phyloP scores from a whole-genome alignment of 306 rosid species.

The Hippophae gyantsensis region DNA sequence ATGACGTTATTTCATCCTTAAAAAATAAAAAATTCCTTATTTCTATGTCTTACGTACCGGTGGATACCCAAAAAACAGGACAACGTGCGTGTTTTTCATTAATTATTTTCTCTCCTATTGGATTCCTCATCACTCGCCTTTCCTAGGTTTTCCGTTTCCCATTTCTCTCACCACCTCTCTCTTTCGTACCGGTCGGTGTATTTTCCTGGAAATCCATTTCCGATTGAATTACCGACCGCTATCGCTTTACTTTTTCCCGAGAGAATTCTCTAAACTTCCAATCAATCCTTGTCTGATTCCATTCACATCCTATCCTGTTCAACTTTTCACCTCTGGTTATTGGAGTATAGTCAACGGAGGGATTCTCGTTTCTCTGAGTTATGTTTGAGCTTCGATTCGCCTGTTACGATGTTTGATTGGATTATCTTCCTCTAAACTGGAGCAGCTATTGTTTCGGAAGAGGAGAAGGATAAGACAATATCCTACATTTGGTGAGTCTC shows the following conservation, averaged over 20 bases:
- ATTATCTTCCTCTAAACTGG: constrained; percentile 1
- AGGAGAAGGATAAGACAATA: neutral
- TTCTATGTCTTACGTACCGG: too few species aligned
- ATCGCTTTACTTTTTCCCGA: neutral
- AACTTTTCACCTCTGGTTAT: too few species aligned
- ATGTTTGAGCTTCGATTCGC: constrained; percentile 3
- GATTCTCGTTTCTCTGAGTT: neutral
- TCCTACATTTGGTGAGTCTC: constrained; percentile 19
- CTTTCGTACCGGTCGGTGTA: constrained; percentile 48
- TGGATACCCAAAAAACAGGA: too few species aligned
- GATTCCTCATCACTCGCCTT: constrained; percentile 22
- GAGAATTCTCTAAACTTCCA: neutral
- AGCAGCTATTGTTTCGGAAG: constrained; percentile 2
- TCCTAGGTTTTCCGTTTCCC: constrained; percentile 11
- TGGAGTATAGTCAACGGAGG: neutral
- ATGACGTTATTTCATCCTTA: too few species aligned
- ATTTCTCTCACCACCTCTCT: constrained; percentile 4
- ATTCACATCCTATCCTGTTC: neutral
- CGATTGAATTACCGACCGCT: constrained; percentile 32
- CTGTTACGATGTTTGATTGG: constrained; percentile 1
- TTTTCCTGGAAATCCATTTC: constrained; percentile 31
- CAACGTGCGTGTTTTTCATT: constrained; percentile 26
- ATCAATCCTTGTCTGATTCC: neutral
- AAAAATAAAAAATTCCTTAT: too few species aligned
- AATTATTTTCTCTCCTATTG: neutral